Evolutionary conservation across 768 basidiomycete species (phyloP).

Genomic region (Boletus subparvulus): DNA sequence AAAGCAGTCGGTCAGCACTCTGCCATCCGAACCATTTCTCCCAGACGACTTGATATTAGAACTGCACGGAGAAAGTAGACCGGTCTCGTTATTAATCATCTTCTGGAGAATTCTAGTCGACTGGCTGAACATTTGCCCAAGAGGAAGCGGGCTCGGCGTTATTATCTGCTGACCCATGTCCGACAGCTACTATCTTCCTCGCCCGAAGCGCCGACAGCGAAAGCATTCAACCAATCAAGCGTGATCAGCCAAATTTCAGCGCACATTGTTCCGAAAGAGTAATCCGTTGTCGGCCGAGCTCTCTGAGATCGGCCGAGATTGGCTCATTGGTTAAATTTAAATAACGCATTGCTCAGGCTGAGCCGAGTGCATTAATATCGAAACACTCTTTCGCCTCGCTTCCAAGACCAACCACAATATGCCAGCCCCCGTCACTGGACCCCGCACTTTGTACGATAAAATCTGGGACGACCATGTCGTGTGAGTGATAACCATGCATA

Average conservation of each 20-base stretch:
- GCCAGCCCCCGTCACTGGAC: conserved; percentile 56
- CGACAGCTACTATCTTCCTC: no score
- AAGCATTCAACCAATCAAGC: no score
- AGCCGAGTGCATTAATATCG: background rate
- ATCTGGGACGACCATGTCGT: conserved; percentile 98
- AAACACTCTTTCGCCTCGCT: background rate
- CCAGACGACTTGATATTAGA: no score
- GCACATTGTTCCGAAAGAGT: no score
- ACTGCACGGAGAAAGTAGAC: no score
- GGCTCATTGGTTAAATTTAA: background rate
- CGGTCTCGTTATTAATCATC: background rate
- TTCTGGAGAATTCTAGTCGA: no score
- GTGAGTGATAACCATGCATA: conserved; percentile 41
- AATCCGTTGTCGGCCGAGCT: conserved; percentile 9
- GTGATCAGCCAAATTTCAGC: no score
- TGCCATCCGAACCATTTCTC: background rate
- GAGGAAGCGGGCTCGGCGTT: no score
- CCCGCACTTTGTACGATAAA: conserved; percentile 95
- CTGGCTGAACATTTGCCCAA: no score
- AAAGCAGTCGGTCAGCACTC: no score
- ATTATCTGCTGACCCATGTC: no score
- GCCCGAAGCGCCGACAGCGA: no score
- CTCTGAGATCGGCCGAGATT: conserved; percentile 13
- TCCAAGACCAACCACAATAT: conserved; percentile 21
- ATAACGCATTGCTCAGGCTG: background rate